Evolutionary conservation across 371 early-diverging fungal genomes (phyloP).

Genomic region (Apophysomyces ossiformis): DNA sequence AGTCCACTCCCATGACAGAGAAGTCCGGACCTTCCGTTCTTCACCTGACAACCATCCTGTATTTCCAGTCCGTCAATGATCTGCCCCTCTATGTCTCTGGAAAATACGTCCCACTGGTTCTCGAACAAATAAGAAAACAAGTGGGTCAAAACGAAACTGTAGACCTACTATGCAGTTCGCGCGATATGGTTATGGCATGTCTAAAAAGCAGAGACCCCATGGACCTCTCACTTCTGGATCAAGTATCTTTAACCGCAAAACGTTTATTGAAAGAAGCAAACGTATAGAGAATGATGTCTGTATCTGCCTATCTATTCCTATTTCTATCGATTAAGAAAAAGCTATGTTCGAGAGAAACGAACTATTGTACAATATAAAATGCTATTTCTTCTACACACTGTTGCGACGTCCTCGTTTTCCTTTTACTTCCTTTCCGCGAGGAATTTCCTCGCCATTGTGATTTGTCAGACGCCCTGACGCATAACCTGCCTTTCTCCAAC

Average conservation of each 20-base stretch:
- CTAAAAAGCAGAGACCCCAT: conserved; percentile 15
- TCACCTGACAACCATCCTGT: conserved; percentile 29
- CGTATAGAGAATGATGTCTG: too few species aligned
- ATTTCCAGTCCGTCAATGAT: conserved; percentile 26
- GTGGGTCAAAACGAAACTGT: conserved; percentile 4
- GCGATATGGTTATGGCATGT: conserved; percentile 21
- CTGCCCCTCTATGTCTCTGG: conserved; percentile 32
- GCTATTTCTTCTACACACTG: conserved; percentile 33
- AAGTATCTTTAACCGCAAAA: not conserved
- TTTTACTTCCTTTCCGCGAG: conserved; percentile 51
- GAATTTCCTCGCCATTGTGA: conserved; percentile 23
- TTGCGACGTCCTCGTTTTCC: conserved; percentile 51
- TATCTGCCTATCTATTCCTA: too few species aligned
- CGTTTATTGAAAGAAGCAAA: conserved; percentile 1
- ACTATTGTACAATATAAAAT: not conserved
- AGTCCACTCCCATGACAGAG: conserved; percentile 10
- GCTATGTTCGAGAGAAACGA: too few species aligned
- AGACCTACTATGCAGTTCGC: conserved; percentile 10
- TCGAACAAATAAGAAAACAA: conserved; percentile 18
- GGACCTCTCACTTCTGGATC: conserved; percentile 1
- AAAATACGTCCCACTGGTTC: conserved; percentile 34
- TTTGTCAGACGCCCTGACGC: conserved; percentile 45
- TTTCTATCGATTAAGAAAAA: too few species aligned
- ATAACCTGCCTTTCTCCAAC: conserved; percentile 86
- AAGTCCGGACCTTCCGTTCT: conserved; percentile 25